A percentile compares a stretch with the other conserved stretches of the same genome.
Conservation (phyloP, 202 grass and related monocot species). For the Cymbopogon flexuosus region DNA sequence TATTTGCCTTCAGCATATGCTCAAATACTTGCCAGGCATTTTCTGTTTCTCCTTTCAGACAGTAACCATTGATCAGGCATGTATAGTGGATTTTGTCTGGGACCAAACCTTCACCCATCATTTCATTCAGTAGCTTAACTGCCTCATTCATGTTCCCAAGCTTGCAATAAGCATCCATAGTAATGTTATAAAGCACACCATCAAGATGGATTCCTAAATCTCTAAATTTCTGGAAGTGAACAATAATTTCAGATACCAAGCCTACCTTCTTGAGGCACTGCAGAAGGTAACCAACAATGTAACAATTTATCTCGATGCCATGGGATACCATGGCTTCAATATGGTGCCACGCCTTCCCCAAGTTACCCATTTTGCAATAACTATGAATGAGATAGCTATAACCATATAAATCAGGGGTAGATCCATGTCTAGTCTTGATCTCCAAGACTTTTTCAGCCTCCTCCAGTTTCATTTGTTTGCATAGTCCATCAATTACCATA, state of each 20-base stretch:
- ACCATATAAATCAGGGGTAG: constrained; percentile 43
- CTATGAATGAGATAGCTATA: constrained; percentile 64
- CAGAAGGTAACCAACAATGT: constrained; percentile 52
- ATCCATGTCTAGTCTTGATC: constrained; percentile 44
- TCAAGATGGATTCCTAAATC: constrained; percentile 59
- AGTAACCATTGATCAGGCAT: constrained; percentile 69
- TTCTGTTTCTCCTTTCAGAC: constrained; percentile 56
- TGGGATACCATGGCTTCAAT: constrained; percentile 60
- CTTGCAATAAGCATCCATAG: constrained; percentile 54
- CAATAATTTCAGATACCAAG: constrained; percentile 45
- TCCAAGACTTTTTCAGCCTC: constrained; percentile 72
- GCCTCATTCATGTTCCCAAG: constrained; percentile 58
- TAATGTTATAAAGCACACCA: constrained; percentile 61
- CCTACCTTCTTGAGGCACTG: constrained; percentile 53
- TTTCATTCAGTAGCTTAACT: constrained; percentile 58
- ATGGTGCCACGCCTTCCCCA: constrained; percentile 52
- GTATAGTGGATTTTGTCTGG: constrained; percentile 77
- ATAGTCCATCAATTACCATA: constrained; percentile 63
- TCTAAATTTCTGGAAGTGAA: constrained; percentile 50
- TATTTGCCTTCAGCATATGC: constrained; percentile 56
- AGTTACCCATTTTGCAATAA: constrained; percentile 56
- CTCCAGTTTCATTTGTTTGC: constrained; percentile 60
- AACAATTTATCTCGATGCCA: constrained; percentile 45
- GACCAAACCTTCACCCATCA: constrained; percentile 44
- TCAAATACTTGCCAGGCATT: constrained; percentile 60